Base-by-base conservation (phyloP, 208 protist genomes). In the Crithidia brevicula region DNA sequence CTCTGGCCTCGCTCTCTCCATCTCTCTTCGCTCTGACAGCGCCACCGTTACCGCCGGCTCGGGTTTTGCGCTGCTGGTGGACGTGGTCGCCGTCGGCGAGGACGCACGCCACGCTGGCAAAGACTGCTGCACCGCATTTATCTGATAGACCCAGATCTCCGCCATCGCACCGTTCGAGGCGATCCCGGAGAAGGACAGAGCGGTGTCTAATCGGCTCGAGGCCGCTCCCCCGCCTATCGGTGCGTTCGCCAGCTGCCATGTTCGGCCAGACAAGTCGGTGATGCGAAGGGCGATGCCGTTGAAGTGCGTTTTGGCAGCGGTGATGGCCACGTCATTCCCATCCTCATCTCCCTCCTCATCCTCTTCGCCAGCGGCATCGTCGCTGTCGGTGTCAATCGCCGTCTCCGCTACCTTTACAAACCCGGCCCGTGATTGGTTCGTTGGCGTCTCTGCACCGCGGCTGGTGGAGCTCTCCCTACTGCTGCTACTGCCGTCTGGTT, bases 221-320 rank as follows among this genome's bases (percentile, higher is more conserved):
- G 66, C 46, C 28, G 33, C 20, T 6, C 4, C 22, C 0, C 51
- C 28, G n/a, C 52, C 56, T 28, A 62, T 57, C 2, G 46, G 53
- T 5, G 43, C 38, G 43, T 57, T 72, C 18, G 66, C 31, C 22
- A 72, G 53, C 57, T 57, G 50, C 50, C 50, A 73, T 40, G 46
- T 52, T 27, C 13, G 28, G 22, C 30, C 50, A n/a, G 66, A n/a
- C 28, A 42, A 6, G 36, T 72, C 66, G 38, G 33, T 30, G 1
- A 52, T 31, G 7, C 47, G 56, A 25, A 72, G 34, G 11, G 36
- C 65, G 59, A 68, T 66, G 42, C 72, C 58, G 63, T 63, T 30
- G 51, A 68, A 65, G 46, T 67, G 49, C 9, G 52, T 64, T 34
- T 36, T 8, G 5, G 46, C 34, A 4, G 10, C n/a, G 13, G 18